Evolutionary conservation across 2,329 filamentous ascomycete genomes (phyloP).

Genomic region (Aspergillus proliferans): DNA sequence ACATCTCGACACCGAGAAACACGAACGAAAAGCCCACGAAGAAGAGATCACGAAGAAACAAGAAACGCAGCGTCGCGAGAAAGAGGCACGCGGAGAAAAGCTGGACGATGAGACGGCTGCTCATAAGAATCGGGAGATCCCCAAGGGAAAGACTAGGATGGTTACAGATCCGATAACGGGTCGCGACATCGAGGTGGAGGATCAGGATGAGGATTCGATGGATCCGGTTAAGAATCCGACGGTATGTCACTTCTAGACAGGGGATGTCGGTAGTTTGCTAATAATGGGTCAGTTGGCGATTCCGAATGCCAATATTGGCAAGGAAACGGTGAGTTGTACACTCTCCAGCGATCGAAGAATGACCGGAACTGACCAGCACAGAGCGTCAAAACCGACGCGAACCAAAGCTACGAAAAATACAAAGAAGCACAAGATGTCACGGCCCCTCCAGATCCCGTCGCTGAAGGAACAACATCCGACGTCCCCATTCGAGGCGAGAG

Average conservation of each 20-base stretch:
- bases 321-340: conserved; percentile 51
- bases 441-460: conserved; percentile 80
- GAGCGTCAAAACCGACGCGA: conserved; percentile 62
- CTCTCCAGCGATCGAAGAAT: neutral
- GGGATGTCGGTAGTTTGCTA: neutral
- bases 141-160: conserved; percentile 44
- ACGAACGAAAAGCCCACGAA: conserved; percentile 46
- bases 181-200: conserved; percentile 76
- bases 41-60: conserved; percentile 45
- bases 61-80: conserved; percentile 56
- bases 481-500: conserved; percentile 95
- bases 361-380: conserved; percentile 18
- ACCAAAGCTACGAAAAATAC: conserved; percentile 72
- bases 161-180: conserved; percentile 89
- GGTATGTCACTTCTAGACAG: conserved; percentile 38
- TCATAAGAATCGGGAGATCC: conserved; percentile 43
- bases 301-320: conserved; percentile 82
- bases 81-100: conserved; percentile 25
- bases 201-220: conserved; percentile 65
- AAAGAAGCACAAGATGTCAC: conserved; percentile 80
- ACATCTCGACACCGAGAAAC: conserved; percentile 72
- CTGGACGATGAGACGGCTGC: conserved; percentile 42
- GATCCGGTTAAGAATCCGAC: conserved; percentile 65
- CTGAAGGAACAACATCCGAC: conserved; percentile 76
- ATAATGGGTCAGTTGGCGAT: conserved; percentile 58